Percentiles rank a stretch among this genome's conserved stretches.
These are phyloP conservation scores for Toxoplasma gondii DNA, from an alignment of 169 alveolate species.

Conservation along the genomic window DNA sequence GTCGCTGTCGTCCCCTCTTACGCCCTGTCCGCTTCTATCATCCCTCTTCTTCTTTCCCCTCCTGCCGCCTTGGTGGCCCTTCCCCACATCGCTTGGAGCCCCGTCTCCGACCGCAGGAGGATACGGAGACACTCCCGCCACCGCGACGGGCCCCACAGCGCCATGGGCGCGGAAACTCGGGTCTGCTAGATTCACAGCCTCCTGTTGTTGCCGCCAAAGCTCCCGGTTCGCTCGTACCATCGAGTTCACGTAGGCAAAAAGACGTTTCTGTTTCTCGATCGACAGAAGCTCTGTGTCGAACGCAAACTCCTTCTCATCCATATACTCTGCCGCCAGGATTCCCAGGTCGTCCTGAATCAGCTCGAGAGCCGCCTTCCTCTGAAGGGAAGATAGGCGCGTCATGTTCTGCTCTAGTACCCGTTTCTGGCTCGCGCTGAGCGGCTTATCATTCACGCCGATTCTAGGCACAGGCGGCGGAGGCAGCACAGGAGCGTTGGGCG, in stretches of 20 bases:
- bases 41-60: neutral
- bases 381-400: constrained; percentile 83
- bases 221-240: constrained; percentile 73
- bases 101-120: constrained; percentile 10
- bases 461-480: constrained; percentile 84
- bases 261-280: constrained; percentile 83
- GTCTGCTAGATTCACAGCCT: neutral
- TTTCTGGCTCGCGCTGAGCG: constrained; percentile 80
- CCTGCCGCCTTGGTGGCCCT: neutral
- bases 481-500: constrained; percentile 81
- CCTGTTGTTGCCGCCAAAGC: constrained; percentile 38
- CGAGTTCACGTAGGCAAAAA: constrained; percentile 81
- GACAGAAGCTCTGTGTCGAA: constrained; percentile 85
- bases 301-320: constrained; percentile 78
- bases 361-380: constrained; percentile 86
- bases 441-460: constrained; percentile 80
- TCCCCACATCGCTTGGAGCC: neutral
- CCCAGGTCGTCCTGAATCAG: constrained; percentile 88
- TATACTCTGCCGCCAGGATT: constrained; percentile 82
- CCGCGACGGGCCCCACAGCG: neutral
- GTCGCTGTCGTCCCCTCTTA: neutral
- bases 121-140: neutral
- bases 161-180: neutral
- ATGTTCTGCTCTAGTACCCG: constrained; percentile 78
- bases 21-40: neutral